Evolutionary conservation across 2,329 filamentous ascomycete species (phyloP).

Genomic region (Aspergillus unguis): DNA sequence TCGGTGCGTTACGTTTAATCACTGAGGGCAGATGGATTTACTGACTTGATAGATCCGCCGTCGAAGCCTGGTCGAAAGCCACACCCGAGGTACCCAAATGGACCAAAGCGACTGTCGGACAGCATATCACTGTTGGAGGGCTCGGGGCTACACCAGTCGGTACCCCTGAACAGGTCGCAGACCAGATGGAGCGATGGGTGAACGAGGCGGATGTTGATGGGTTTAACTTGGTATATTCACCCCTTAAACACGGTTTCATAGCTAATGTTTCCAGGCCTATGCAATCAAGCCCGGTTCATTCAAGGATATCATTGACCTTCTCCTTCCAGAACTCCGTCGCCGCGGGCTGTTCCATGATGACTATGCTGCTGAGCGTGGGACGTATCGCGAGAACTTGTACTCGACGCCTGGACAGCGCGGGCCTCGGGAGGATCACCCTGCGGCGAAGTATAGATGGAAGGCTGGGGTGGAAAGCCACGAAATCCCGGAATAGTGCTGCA

Average conservation of each 20-base stretch:
- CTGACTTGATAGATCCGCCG: constrained; percentile 41
- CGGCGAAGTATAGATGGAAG: constrained; percentile 37
- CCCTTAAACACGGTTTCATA: neutral
- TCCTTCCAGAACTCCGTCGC: constrained; percentile 61
- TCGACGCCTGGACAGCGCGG: constrained; percentile 32
- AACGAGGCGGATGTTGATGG: constrained; percentile 68
- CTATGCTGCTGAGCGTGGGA: constrained; percentile 36
- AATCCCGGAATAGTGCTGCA: constrained; percentile 21
- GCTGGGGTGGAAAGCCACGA: constrained; percentile 31
- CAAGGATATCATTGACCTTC: constrained; percentile 63
- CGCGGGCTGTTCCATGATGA: constrained; percentile 49
- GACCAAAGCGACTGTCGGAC: constrained; percentile 68
- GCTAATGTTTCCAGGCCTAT: constrained; percentile 51
- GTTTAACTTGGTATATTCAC: constrained; percentile 61
- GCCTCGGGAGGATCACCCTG: constrained; percentile 35
- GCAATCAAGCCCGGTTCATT: constrained; percentile 66
- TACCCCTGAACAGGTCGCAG: constrained; percentile 62
- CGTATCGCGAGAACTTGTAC: constrained; percentile 41
- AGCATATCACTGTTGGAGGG: constrained; percentile 66
- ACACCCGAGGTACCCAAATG: constrained; percentile 62
- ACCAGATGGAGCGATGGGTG: constrained; percentile 66
- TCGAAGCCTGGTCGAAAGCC: constrained; percentile 51
- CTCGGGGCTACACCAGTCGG: constrained; percentile 64
- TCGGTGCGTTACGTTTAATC: constrained; percentile 31
- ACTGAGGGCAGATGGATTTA: neutral